phyloP scores from a whole-genome alignment of 169 alveolate genomes.

The Perkinsus olseni region DNA sequence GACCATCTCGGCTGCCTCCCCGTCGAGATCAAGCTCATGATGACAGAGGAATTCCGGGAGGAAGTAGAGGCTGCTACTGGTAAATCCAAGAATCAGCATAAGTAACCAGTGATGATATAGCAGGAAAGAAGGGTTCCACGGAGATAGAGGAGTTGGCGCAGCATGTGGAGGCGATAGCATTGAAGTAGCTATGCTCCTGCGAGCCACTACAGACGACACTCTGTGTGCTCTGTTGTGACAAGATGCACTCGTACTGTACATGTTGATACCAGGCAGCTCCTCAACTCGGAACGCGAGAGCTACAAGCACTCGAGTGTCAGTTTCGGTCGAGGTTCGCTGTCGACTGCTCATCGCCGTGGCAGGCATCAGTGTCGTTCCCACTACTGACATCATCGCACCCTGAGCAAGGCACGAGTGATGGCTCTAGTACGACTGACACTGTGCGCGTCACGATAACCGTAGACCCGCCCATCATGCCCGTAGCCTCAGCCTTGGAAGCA shows the following conservation, averaged over 20 bases:
- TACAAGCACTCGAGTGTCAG: not conserved
- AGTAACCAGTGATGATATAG: no score
- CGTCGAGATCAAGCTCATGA: not conserved
- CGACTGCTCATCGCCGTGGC: not conserved
- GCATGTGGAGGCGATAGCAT: not conserved
- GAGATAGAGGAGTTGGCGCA: not conserved
- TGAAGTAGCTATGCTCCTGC: no score
- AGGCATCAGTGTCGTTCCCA: not conserved
- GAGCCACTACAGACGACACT: no score
- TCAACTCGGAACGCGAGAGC: no score
- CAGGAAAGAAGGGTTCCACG: not conserved
- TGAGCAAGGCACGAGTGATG: not conserved
- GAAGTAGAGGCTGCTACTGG: not conserved
- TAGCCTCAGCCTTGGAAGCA: not conserved
- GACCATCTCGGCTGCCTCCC: not conserved
- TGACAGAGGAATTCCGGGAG: not conserved
- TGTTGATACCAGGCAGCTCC: no score
- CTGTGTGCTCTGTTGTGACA: no score
- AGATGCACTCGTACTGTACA: not conserved
- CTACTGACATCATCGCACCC: not conserved
- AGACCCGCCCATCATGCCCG: not conserved
- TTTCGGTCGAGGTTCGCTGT: no score
- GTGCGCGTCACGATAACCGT: not conserved
- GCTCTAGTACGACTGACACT: not conserved
- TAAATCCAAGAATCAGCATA: not conserved